phyloP scores from a whole-genome alignment of 176 grass and related monocot genomes.

The Avena eriantha region DNA sequence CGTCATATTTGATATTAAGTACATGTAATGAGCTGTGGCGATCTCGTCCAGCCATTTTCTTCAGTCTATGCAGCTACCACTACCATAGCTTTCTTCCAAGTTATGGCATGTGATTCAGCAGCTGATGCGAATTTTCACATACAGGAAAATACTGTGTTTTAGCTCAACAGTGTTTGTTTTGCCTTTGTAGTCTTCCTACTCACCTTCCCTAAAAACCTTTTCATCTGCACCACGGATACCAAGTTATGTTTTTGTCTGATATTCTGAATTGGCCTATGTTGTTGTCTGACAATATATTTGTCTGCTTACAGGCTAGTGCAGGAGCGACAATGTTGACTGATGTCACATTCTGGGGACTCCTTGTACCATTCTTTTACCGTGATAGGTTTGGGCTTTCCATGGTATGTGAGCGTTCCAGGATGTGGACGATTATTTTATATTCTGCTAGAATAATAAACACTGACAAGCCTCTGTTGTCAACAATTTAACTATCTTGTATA shows the following conservation, averaged over 20 bases:
- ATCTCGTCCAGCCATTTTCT: neutral
- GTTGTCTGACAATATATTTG: neutral
- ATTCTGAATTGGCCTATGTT: neutral
- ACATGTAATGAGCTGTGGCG: neutral
- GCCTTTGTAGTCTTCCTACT: neutral
- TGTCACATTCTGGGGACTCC: constrained; percentile 79
- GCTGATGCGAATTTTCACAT: neutral
- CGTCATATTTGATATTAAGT: constrained; percentile 10
- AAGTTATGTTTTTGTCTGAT: neutral
- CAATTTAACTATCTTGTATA: constrained; percentile 4
- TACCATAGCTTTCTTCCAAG: neutral
- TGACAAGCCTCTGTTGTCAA: neutral
- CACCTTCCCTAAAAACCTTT: neutral
- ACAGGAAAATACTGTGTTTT: neutral
- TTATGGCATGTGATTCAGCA: constrained; percentile 11
- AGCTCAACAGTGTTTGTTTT: neutral
- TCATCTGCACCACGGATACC: neutral
- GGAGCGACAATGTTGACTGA: constrained; percentile 85
- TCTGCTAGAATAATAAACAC: constrained; percentile 4
- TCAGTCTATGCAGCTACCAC: constrained; percentile 9
- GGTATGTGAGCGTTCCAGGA: constrained; percentile 51
- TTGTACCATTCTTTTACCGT: constrained; percentile 79
- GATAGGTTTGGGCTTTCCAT: constrained; percentile 56
- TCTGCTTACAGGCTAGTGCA: constrained; percentile 68
- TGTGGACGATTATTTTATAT: neutral